A percentile compares a stretch with the other conserved stretches of the same genome.
Conservation (phyloP, 2,329 filamentous ascomycete genomes). For the Fusarium cicatricum region DNA sequence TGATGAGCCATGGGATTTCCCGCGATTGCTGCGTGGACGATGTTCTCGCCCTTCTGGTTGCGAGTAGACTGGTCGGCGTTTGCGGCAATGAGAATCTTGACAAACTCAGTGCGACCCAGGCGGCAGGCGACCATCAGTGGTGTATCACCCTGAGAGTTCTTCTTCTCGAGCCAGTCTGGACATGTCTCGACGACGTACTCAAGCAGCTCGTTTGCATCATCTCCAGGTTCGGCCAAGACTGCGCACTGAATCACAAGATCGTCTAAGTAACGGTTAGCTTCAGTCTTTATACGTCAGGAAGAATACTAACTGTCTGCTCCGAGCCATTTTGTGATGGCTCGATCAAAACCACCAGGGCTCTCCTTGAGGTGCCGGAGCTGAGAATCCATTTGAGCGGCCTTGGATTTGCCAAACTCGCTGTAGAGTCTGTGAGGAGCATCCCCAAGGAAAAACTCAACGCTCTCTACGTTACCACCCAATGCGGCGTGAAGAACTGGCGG, state of each 20-base stretch:
- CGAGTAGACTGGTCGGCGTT: conserved; percentile 75
- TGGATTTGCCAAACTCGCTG: conserved; percentile 69
- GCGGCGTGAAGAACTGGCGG: conserved; percentile 71
- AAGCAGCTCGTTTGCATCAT: conserved; percentile 62
- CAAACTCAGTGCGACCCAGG: conserved; percentile 61
- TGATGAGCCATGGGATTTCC: conserved; percentile 45
- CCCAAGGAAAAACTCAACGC: conserved; percentile 80
- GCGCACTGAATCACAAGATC: conserved; percentile 73
- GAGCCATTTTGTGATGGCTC: conserved; percentile 69
- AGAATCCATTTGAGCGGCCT: conserved; percentile 66
- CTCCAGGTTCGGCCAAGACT: conserved; percentile 55
- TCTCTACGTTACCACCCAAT: conserved; percentile 65
- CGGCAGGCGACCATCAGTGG: conserved; percentile 74
- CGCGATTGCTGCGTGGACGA: conserved; percentile 67
- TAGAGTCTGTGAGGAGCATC: conserved; percentile 75
- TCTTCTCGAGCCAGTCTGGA: conserved; percentile 70
- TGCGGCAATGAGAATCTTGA: conserved; percentile 68
- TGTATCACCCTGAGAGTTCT: conserved; percentile 65
- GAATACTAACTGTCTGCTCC: conserved; percentile 62
- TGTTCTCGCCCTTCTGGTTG: conserved; percentile 69
- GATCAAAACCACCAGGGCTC: conserved; percentile 69
- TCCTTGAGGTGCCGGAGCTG: conserved; percentile 69
- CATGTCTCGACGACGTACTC: conserved; percentile 70
- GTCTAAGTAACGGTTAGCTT: conserved; percentile 50
- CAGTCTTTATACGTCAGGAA: background rate